A percentile compares a stretch with the other conserved stretches of the same genome.
Evolutionary conservation across 495 filamentous ascomycete species (phyloP).

Genomic region (Aspergillus cristatus): DNA sequence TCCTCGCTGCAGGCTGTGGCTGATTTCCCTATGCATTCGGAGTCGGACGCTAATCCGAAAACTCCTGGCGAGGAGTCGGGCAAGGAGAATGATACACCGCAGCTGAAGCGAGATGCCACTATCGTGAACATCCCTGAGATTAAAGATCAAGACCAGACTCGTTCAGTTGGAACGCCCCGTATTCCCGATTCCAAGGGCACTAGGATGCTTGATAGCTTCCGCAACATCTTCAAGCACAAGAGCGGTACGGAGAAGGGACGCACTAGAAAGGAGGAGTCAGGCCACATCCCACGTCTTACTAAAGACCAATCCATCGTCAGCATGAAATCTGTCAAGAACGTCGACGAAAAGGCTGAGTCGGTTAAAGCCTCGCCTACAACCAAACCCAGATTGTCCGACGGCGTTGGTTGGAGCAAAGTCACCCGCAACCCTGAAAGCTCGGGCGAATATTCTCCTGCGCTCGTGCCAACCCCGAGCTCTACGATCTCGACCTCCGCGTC

Average conservation of each 20-base stretch:
- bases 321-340: background rate
- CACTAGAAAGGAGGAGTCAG: slow-evolving; percentile 1
- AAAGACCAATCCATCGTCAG: background rate
- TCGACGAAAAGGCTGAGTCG: background rate
- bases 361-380: slow-evolving; percentile 2
- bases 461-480: background rate
- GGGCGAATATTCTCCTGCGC: background rate
- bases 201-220: slow-evolving; percentile 10
- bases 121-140: slow-evolving; percentile 5
- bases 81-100: background rate
- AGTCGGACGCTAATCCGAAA: background rate
- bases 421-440: slow-evolving; percentile 4
- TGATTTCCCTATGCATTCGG: slow-evolving; percentile 1
- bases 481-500: background rate
- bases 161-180: background rate
- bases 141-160: background rate
- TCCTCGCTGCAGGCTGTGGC: slow-evolving; percentile 6
- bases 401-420: slow-evolving; percentile 4
- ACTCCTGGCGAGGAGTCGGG: background rate
- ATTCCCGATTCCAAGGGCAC: slow-evolving; percentile 5
- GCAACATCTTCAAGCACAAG: slow-evolving; percentile 13
- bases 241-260: slow-evolving; percentile 6
- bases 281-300: background rate
- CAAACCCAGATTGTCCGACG: slow-evolving; percentile 5
- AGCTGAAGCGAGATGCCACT: slow-evolving; percentile 1